A percentile compares a stretch with the other conserved stretches of the same genome.
These are phyloP conservation scores for Choiromyces venosus DNA, from an alignment of 495 filamentous ascomycete genomes.

Conservation along the genomic window DNA sequence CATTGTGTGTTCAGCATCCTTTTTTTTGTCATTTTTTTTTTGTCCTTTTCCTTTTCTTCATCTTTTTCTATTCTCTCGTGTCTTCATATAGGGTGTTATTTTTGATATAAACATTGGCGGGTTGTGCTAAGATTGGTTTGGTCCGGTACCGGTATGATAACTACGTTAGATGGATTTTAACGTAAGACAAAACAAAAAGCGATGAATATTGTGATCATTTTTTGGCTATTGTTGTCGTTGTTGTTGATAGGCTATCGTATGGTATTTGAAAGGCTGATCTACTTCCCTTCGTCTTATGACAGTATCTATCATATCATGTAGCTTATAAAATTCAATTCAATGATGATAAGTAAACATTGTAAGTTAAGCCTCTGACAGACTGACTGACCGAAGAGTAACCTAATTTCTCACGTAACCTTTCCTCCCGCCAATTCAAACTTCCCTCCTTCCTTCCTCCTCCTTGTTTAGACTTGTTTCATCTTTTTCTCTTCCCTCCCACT, in stretches of 20 bases:
- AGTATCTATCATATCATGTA: too few species aligned
- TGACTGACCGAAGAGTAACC: not conserved
- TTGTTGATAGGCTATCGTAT: not conserved
- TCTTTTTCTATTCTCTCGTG: not conserved
- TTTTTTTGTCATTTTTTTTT: not conserved
- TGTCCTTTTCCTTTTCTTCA: not conserved
- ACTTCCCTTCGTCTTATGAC: not conserved
- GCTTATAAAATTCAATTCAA: not conserved
- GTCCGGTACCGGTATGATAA: not conserved
- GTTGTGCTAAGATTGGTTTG: not conserved
- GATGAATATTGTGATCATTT: not conserved
- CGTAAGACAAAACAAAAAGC: not conserved
- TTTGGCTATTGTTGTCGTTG: not conserved
- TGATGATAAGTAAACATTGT: not conserved
- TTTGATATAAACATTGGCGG: not conserved
- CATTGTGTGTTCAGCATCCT: not conserved
- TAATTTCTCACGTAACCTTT: not conserved
- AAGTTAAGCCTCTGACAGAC: not conserved
- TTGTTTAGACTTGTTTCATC: not conserved
- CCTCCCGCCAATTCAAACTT: not conserved
- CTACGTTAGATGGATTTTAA: not conserved
- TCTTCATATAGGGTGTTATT: not conserved
- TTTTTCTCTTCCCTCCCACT: not conserved
- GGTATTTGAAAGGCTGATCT: not conserved
- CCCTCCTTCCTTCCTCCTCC: not conserved